Evolutionary conservation across 345 rosid genomes (phyloP).

Genomic region (Psidium friedrichsthalianum): DNA sequence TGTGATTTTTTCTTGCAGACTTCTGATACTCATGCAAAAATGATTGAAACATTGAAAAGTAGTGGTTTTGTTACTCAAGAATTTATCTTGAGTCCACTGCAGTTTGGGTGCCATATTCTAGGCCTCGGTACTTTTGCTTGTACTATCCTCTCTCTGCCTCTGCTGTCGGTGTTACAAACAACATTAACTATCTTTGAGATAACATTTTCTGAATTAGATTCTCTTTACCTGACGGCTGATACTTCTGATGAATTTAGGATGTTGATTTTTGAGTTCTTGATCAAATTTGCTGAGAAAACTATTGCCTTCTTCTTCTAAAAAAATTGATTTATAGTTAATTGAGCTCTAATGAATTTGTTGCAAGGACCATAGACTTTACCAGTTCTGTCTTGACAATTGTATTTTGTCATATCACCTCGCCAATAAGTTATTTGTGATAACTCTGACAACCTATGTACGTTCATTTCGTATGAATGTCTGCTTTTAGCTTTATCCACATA

Average conservation of each 20-base stretch:
- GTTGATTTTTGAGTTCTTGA: background rate
- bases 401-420: background rate
- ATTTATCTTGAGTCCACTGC: slow-evolving; percentile 86
- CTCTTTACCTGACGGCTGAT: background rate
- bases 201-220: background rate
- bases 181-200: background rate
- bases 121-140: slow-evolving; percentile 95
- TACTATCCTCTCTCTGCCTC: slow-evolving; percentile 12
- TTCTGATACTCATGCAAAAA: slow-evolving; percentile 69
- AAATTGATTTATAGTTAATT: background rate
- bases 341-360: background rate
- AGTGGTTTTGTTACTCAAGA: slow-evolving; percentile 55
- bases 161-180: background rate
- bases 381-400: background rate
- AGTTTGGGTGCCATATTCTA: slow-evolving; percentile 95
- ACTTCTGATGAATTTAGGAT: background rate
- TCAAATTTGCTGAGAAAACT: background rate
- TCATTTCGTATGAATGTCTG: background rate
- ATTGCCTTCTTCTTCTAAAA: background rate
- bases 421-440: background rate
- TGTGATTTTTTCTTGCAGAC: slow-evolving; percentile 31
- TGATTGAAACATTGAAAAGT: slow-evolving; percentile 49
- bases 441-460: background rate
- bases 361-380: background rate
- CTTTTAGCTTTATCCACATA: background rate